Conservation (phyloP, 176 grass and related monocot genomes). For the Carex myosuroides region DNA sequence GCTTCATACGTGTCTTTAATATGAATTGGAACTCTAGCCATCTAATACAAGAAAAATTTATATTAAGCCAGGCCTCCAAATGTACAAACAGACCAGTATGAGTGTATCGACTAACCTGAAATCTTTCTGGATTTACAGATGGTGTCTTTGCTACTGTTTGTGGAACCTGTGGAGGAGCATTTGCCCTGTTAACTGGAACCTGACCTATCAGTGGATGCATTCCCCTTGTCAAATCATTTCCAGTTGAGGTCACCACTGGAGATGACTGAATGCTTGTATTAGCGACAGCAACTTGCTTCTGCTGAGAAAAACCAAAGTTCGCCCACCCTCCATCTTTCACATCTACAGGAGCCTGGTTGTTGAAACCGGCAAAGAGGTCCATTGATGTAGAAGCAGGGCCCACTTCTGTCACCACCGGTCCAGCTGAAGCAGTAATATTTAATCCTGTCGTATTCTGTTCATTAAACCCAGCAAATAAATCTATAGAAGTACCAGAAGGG, state of each 20-base stretch:
- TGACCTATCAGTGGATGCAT: slow-evolving; percentile 24
- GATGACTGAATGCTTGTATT: slow-evolving; percentile 31
- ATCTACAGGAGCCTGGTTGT: slow-evolving; percentile 35
- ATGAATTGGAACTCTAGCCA: neutral
- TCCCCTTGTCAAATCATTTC: slow-evolving; percentile 28
- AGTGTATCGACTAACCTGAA: slow-evolving; percentile 18
- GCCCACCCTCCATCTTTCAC: slow-evolving; percentile 66
- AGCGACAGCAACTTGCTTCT: slow-evolving; percentile 27
- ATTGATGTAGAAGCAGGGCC: slow-evolving; percentile 20
- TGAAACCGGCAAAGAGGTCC: slow-evolving; percentile 65
- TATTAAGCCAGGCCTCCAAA: neutral
- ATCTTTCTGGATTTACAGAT: slow-evolving; percentile 15
- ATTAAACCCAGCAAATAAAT: slow-evolving; percentile 13
- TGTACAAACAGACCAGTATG: neutral
- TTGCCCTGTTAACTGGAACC: neutral
- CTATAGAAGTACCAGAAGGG: neutral
- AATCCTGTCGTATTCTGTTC: neutral
- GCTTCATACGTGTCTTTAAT: neutral
- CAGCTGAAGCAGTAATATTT: neutral
- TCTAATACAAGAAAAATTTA: neutral
- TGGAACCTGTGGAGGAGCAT: slow-evolving; percentile 9
- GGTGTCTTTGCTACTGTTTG: slow-evolving; percentile 6
- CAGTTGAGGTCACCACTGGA: slow-evolving; percentile 28
- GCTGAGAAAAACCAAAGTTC: slow-evolving; percentile 58
- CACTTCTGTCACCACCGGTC: neutral